Evolutionary conservation across 73 alveolate species (phyloP).

Genomic region (Vitrella brassicaformis): DNA sequence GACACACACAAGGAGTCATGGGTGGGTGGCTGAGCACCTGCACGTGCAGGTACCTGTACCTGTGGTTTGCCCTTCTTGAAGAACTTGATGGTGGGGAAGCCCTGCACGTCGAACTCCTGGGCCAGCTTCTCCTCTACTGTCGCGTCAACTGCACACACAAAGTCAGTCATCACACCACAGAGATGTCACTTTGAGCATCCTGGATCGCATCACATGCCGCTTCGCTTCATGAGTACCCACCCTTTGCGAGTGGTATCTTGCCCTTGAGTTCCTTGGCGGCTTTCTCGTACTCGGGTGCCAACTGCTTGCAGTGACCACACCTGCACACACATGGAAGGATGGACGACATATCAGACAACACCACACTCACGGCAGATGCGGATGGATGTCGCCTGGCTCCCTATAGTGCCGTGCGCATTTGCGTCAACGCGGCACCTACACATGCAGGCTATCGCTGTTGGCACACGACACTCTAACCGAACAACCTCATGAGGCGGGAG

Average conservation of each 20-base stretch:
- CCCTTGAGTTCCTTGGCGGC: conserved; percentile 85
- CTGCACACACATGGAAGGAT: conserved; percentile 23
- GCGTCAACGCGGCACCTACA: too few species aligned
- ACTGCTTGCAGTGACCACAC: conserved; percentile 90
- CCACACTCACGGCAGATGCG: neutral
- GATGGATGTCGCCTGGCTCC: too few species aligned
- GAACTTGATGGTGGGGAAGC: conserved; percentile 82
- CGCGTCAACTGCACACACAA: conserved; percentile 88
- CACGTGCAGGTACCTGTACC: too few species aligned
- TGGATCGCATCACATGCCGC: too few species aligned
- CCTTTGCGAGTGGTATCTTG: conserved; percentile 64
- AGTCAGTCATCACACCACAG: too few species aligned
- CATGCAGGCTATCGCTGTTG: too few species aligned
- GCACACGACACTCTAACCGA: neutral
- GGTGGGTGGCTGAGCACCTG: too few species aligned
- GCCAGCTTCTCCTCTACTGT: conserved; percentile 69
- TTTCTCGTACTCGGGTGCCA: conserved; percentile 89
- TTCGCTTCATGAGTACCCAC: too few species aligned
- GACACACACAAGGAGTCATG: too few species aligned
- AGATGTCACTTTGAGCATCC: too few species aligned
- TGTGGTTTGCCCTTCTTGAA: conserved; percentile 23
- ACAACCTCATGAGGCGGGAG: too few species aligned
- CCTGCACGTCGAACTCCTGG: conserved; percentile 55
- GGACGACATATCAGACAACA: neutral
- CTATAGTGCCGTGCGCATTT: too few species aligned